Percentiles rank a stretch among this genome's conserved stretches.
Conservation (phyloP, 768 basidiomycete species). For the Mrakia blollopis region DNA sequence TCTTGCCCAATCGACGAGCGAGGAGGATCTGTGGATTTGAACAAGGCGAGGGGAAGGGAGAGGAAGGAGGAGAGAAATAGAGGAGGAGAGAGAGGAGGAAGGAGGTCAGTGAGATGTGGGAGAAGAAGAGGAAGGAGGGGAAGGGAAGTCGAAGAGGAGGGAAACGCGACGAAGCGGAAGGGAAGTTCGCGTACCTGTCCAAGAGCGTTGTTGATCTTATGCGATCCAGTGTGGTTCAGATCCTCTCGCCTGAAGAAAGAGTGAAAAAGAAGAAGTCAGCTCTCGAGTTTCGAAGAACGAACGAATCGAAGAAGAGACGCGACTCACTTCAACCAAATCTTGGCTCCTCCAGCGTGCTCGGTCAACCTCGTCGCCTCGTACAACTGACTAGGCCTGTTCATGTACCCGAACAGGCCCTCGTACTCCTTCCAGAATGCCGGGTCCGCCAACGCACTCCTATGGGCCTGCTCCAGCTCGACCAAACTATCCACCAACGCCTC, state of each 20-base stretch:
- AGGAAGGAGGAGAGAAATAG: neutral
- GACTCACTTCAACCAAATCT: slow-evolving; percentile 92
- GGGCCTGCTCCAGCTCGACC: slow-evolving; percentile 79
- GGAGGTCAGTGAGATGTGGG: no score
- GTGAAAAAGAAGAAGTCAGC: neutral
- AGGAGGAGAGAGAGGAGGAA: neutral
- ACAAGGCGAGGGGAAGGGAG: slow-evolving; percentile 45
- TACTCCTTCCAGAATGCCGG: slow-evolving; percentile 88
- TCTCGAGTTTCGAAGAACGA: neutral
- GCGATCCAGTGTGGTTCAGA: slow-evolving; percentile 90
- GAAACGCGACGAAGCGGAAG: neutral
- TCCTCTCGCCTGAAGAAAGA: slow-evolving; percentile 42
- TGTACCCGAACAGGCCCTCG: slow-evolving; percentile 79
- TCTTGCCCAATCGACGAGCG: slow-evolving; percentile 90
- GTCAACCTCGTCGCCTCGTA: slow-evolving; percentile 90
- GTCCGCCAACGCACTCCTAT: slow-evolving; percentile 77
- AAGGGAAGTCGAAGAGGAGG: neutral
- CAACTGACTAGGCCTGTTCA: slow-evolving; percentile 86
- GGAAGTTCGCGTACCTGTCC: slow-evolving; percentile 64
- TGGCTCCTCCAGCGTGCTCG: slow-evolving; percentile 82
- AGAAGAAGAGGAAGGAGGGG: slow-evolving; percentile 46
- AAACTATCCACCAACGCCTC: slow-evolving; percentile 93
- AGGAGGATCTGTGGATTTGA: slow-evolving; percentile 77
- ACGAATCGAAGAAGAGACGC: neutral
- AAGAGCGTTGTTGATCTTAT: slow-evolving; percentile 99